Evolutionary conservation across 2,329 filamentous ascomycete species (phyloP).

Genomic region (Acrodontium crateriforme): DNA sequence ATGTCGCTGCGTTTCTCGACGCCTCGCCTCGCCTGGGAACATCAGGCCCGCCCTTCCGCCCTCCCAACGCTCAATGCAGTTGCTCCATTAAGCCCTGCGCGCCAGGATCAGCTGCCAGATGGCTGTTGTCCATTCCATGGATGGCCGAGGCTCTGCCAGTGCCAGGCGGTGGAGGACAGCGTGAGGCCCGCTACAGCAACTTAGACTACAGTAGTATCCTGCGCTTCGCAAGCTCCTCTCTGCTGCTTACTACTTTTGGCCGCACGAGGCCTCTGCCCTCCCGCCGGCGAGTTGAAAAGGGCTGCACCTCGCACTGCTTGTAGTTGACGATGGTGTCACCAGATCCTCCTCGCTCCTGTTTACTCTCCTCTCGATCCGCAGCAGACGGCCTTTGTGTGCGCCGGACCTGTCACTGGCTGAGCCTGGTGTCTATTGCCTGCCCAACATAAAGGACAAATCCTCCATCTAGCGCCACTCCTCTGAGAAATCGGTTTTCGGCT

Average conservation of each 20-base stretch:
- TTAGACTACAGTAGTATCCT: no score
- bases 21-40: slow-evolving; percentile 11
- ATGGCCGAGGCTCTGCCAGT: no score
- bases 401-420: slow-evolving; percentile 21
- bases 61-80: slow-evolving; percentile 14
- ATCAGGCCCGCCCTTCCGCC: slow-evolving; percentile 8
- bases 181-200: no score
- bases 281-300: slow-evolving; percentile 15
- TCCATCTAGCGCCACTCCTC: no score
- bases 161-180: no score
- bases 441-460: no score
- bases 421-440: no score
- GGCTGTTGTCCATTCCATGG: no score
- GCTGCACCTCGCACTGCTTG: slow-evolving; percentile 18
- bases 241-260: slow-evolving; percentile 19
- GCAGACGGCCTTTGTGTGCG: slow-evolving; percentile 18
- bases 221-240: slow-evolving; percentile 25
- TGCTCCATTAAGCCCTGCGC: slow-evolving; percentile 14
- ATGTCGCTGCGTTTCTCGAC: slow-evolving; percentile 10
- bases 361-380: slow-evolving; percentile 17
- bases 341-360: slow-evolving; percentile 20
- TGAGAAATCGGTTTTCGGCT: no score
- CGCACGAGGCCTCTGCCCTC: no score
- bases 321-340: slow-evolving; percentile 21
- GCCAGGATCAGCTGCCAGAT: slow-evolving; percentile 27